phyloP scores from a whole-genome alignment of 1,284 basidiomycete species.

The Abortiporus biennis region DNA sequence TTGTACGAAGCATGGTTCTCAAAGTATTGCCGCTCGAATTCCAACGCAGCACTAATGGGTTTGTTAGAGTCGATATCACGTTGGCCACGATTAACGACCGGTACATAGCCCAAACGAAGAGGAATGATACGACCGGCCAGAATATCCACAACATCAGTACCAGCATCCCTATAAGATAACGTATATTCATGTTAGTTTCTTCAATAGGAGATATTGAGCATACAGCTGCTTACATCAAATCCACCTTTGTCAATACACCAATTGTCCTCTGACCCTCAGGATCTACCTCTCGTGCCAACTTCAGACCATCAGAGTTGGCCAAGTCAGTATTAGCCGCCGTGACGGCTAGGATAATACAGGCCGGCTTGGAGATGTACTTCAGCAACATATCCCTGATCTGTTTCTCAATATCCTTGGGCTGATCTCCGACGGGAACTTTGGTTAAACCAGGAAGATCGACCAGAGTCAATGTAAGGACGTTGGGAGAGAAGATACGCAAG shows the following conservation, averaged over 20 bases:
- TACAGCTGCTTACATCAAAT: constrained; percentile 83
- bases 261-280: constrained; percentile 95
- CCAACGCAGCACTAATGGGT: constrained; percentile 80
- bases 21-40: constrained; percentile 89
- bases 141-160: constrained; percentile 98
- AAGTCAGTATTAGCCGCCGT: constrained; percentile 96
- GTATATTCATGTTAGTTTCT: constrained; percentile 7
- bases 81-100: constrained; percentile 96
- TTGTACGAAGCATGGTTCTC: constrained; percentile 92
- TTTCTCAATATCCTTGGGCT: constrained; percentile 96
- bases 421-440: constrained; percentile 96
- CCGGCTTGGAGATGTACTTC: constrained; percentile 93
- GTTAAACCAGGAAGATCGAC: constrained; percentile 97
- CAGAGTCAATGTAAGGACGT: constrained; percentile 93
- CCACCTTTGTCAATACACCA: constrained; percentile 97
- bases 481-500: constrained; percentile 92
- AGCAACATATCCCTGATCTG: constrained; percentile 96
- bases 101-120: constrained; percentile 92
- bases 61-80: constrained; percentile 91
- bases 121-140: constrained; percentile 96
- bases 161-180: constrained; percentile 67
- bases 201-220: no score
- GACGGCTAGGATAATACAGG: constrained; percentile 89
- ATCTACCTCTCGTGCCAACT: constrained; percentile 94
- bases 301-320: constrained; percentile 97